Percentiles rank a stretch among this genome's conserved stretches.
Conservation (phyloP, 768 basidiomycete species). For the Rhizopogon rudus region DNA sequence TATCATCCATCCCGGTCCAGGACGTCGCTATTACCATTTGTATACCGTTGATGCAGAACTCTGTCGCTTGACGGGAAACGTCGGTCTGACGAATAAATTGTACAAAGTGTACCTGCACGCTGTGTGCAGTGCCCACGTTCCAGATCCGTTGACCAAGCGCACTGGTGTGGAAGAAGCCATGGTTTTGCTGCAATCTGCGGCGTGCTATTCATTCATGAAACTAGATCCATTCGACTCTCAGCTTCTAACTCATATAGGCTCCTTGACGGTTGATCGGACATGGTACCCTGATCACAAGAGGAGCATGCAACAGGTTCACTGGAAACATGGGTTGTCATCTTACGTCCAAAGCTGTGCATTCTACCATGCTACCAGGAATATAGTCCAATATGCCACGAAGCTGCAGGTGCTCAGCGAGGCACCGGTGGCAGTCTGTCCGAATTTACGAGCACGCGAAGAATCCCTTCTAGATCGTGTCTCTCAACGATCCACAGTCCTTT, state of each 20-base stretch:
- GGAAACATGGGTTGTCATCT: conserved; percentile 17
- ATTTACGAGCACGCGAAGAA: conserved; percentile 10
- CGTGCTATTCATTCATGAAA: conserved; percentile 33
- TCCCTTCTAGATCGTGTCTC: conserved; percentile 12
- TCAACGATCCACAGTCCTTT: conserved; percentile 9
- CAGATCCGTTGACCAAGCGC: conserved; percentile 37
- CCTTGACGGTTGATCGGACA: conserved; percentile 25
- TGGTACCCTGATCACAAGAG: conserved; percentile 31
- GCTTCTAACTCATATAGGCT: conserved; percentile 27
- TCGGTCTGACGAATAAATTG: conserved; percentile 16
- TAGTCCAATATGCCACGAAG: conserved; percentile 1
- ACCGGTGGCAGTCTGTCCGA: not conserved
- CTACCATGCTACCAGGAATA: conserved; percentile 9
- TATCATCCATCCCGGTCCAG: not conserved
- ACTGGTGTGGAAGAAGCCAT: conserved; percentile 40
- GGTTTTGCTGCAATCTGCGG: conserved; percentile 28
- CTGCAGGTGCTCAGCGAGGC: conserved; percentile 3
- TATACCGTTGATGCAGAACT: conserved; percentile 22
- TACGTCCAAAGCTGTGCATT: conserved; percentile 27
- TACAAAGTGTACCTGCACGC: conserved; percentile 38
- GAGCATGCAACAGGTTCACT: conserved; percentile 32
- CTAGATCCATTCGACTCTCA: conserved; percentile 18
- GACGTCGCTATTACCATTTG: conserved; percentile 10
- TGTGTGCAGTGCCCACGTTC: conserved; percentile 26
- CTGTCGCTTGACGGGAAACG: conserved; percentile 19